Conservation (phyloP, 768 basidiomycete genomes). For the Trametes cingulata region DNA sequence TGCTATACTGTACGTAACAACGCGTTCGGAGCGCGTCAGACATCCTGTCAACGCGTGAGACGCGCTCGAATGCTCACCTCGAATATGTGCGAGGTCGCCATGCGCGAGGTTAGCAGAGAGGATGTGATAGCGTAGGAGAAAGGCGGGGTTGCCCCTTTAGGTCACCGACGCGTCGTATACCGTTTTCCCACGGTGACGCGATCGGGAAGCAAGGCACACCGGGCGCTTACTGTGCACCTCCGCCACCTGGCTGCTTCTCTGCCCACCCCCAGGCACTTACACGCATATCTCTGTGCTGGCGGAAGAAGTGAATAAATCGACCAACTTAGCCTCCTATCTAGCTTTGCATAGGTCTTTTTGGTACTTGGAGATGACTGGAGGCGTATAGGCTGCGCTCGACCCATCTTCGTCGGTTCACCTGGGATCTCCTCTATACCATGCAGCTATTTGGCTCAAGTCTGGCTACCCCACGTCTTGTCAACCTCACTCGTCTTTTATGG, state of each 20-base stretch:
- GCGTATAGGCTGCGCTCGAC: neutral
- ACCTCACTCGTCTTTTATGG: constrained; percentile 59
- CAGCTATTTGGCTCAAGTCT: neutral
- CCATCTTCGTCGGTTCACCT: neutral
- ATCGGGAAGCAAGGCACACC: neutral
- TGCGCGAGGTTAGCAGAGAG: neutral
- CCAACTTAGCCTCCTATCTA: no score
- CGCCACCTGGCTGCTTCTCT: neutral
- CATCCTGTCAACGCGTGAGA: neutral
- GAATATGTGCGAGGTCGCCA: constrained; percentile 30
- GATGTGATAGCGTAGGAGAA: constrained; percentile 7
- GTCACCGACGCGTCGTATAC: constrained; percentile 19
- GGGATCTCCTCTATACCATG: neutral
- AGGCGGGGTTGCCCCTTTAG: constrained; percentile 7
- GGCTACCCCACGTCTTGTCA: constrained; percentile 35
- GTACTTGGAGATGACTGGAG: no score
- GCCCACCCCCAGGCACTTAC: neutral
- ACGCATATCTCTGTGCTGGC: no score
- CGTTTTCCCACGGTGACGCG: constrained; percentile 15
- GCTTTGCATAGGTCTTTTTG: no score
- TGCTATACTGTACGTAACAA: constrained; percentile 59
- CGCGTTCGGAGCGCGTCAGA: neutral
- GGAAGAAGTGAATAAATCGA: no score
- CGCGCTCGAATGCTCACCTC: constrained; percentile 21
- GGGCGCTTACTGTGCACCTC: no score